These are phyloP conservation scores for Chalciporus piperatus DNA, from an alignment of 768 basidiomycete genomes.

Conservation along the genomic window DNA sequence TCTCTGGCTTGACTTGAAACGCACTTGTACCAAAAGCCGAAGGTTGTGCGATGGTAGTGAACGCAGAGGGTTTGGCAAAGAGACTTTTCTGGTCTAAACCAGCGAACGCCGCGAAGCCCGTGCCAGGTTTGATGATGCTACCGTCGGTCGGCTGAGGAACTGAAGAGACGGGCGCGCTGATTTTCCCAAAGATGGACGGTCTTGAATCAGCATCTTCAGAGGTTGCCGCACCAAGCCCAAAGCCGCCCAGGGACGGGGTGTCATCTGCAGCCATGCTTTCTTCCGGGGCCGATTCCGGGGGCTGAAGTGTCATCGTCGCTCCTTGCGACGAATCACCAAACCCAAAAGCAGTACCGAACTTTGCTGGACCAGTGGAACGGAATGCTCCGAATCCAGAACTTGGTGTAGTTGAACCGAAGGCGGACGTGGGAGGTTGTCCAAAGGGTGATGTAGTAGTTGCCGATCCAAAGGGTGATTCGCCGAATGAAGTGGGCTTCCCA, in stretches of 20 bases:
- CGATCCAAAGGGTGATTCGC: constrained; percentile 15
- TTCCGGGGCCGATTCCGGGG: constrained; percentile 17
- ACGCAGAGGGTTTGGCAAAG: constrained; percentile 24
- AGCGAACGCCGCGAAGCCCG: constrained; percentile 34
- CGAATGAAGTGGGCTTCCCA: constrained; percentile 23
- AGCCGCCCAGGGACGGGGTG: constrained; percentile 27
- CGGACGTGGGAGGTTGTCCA: constrained; percentile 13
- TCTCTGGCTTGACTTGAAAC: constrained; percentile 16
- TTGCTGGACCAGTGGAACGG: constrained; percentile 27
- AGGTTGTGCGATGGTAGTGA: constrained; percentile 13
- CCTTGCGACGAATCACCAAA: constrained; percentile 14
- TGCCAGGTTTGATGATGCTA: constrained; percentile 31
- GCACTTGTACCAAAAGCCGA: constrained; percentile 13
- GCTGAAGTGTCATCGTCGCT: neutral
- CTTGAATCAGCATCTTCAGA: constrained; percentile 25
- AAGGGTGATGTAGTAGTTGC: constrained; percentile 18
- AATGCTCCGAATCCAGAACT: constrained; percentile 33
- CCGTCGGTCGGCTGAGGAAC: constrained; percentile 14
- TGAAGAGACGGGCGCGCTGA: constrained; percentile 9
- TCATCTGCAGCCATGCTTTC: constrained; percentile 35
- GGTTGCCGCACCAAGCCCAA: constrained; percentile 29
- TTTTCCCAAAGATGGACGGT: constrained; percentile 34
- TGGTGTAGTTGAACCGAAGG: constrained; percentile 22
- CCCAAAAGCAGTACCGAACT: constrained; percentile 33
- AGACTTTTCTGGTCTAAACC: constrained; percentile 26